These are phyloP conservation scores for Mucor indicus DNA, from an alignment of 371 early-diverging fungal genomes.

Conservation along the genomic window DNA sequence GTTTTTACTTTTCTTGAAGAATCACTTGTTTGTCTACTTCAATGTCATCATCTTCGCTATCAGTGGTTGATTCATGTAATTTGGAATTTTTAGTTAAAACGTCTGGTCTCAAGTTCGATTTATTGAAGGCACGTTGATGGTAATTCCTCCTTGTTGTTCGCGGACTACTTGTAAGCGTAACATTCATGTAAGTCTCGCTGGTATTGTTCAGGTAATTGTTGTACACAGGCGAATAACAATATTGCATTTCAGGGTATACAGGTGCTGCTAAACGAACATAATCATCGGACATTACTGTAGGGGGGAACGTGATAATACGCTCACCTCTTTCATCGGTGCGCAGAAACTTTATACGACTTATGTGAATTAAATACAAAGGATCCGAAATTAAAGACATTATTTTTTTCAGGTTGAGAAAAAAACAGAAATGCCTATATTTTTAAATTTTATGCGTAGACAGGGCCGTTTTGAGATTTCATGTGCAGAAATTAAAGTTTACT, in stretches of 20 bases:
- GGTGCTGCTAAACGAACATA: constrained; percentile 75
- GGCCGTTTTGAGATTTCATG: too few species aligned
- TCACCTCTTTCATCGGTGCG: constrained; percentile 71
- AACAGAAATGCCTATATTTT: too few species aligned
- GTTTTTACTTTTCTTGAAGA: constrained; percentile 1
- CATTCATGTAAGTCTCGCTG: background rate
- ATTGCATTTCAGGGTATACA: constrained; percentile 69
- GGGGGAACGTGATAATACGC: constrained; percentile 70
- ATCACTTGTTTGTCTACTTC: constrained; percentile 6
- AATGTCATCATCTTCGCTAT: constrained; percentile 24
- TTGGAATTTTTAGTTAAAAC: too few species aligned
- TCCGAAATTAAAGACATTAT: constrained; percentile 78
- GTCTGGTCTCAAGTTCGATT: too few species aligned
- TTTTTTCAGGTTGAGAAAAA: too few species aligned
- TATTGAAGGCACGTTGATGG: constrained; percentile 9
- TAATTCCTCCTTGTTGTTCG: constrained; percentile 23
- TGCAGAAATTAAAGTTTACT: too few species aligned
- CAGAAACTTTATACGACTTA: constrained; percentile 74
- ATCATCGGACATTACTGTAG: constrained; percentile 66
- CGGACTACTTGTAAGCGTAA: constrained; percentile 18
- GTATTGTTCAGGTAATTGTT: constrained; percentile 26
- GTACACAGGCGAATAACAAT: constrained; percentile 63
- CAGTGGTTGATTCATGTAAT: background rate
- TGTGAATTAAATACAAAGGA: constrained; percentile 74
- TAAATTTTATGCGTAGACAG: too few species aligned